Evolutionary conservation across 75 land plant species (phyloP).

Genomic region (Pinus albicaulis): DNA sequence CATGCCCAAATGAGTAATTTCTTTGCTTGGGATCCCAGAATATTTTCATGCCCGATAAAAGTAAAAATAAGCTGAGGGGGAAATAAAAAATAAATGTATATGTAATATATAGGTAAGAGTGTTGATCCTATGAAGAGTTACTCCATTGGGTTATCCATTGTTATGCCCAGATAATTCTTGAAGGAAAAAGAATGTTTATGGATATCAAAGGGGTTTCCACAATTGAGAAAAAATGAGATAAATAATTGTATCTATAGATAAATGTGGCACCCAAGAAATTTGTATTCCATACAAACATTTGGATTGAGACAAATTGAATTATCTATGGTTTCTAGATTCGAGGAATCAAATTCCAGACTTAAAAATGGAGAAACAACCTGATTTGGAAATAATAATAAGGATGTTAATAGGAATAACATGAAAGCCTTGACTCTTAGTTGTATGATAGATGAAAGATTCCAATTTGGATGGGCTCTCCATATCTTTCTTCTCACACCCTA

Average conservation of each 20-base stretch:
- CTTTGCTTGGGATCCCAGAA: background rate
- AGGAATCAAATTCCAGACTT: background rate
- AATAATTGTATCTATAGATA: too few species aligned
- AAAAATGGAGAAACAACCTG: background rate
- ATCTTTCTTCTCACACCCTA: slow-evolving; percentile 96
- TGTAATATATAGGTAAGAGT: too few species aligned
- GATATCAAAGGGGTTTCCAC: too few species aligned
- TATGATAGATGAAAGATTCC: slow-evolving; percentile 89
- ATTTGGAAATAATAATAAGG: background rate
- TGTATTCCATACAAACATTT: slow-evolving; percentile 24
- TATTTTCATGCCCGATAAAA: background rate
- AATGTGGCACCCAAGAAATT: too few species aligned
- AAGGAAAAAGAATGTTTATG: too few species aligned
- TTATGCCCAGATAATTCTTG: too few species aligned
- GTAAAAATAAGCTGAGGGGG: too few species aligned
- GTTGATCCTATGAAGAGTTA: too few species aligned
- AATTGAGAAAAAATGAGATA: too few species aligned
- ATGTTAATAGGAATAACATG: background rate
- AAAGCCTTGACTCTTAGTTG: slow-evolving; percentile 53
- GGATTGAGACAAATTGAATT: slow-evolving; percentile 20
- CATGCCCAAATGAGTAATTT: background rate
- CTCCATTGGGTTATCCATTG: too few species aligned
- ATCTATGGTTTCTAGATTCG: background rate
- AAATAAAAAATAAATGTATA: too few species aligned
- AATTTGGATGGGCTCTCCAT: slow-evolving; percentile 98